phyloP scores from a whole-genome alignment of 108 stramenopile genomes.

The Pelagomonas calceolata region DNA sequence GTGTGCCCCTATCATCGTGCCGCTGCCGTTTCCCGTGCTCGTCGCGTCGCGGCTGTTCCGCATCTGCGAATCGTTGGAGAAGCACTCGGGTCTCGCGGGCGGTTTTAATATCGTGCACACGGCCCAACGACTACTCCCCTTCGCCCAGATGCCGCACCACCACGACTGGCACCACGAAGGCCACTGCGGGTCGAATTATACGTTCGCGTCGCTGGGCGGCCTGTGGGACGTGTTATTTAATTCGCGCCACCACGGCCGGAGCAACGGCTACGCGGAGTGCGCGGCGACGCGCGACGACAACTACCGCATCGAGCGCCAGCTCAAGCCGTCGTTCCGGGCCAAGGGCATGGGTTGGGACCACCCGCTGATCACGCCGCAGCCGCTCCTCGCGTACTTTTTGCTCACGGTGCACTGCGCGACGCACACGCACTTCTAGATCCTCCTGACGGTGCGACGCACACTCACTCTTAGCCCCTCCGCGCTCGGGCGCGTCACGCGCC shows the following conservation, averaged over 20 bases:
- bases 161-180: constrained; percentile 35
- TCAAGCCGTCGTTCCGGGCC: too few relatives aligned
- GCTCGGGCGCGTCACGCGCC: too few relatives aligned
- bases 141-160: constrained; percentile 28
- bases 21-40: constrained; percentile 11
- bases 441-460: too few relatives aligned
- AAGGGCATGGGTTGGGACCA: background rate
- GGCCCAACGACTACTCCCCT: constrained; percentile 8
- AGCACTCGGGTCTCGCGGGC: constrained; percentile 20
- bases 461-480: too few relatives aligned
- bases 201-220: constrained; percentile 17
- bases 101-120: constrained; percentile 10
- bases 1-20: constrained; percentile 15
- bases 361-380: background rate
- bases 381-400: too few relatives aligned
- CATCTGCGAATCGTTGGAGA: constrained; percentile 21
- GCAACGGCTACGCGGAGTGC: background rate
- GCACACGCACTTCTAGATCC: too few relatives aligned
- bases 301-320: background rate
- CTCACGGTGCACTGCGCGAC: too few relatives aligned
- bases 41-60: constrained; percentile 19
- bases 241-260: background rate
- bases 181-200: constrained; percentile 17
- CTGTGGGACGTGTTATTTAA: background rate
- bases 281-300: background rate